phyloP scores from a whole-genome alignment of 768 basidiomycete genomes.

The Boletus rufocinnamomeus region DNA sequence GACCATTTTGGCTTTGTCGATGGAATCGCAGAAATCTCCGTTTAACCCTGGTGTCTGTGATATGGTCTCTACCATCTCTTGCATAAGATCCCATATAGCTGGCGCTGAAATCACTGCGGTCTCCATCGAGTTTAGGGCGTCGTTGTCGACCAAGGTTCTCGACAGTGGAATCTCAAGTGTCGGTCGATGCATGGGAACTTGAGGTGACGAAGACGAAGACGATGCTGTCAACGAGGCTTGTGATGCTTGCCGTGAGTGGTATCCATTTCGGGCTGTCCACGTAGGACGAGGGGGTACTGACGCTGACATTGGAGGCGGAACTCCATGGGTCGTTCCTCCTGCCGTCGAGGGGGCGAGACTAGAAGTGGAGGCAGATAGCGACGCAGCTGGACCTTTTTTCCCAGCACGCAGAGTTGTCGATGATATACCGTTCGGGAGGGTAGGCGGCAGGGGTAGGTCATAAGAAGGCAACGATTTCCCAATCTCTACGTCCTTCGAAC shows the following conservation, averaged over 20 bases:
- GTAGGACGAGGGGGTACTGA: constrained; percentile 18
- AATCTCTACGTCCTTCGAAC: constrained; percentile 86
- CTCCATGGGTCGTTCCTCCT: constrained; percentile 7
- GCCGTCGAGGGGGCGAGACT: constrained; percentile 15
- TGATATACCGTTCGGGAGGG: constrained; percentile 28
- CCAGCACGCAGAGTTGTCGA: constrained; percentile 48
- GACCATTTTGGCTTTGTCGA: constrained; percentile 62
- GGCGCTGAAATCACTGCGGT: constrained; percentile 79
- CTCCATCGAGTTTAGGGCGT: constrained; percentile 77
- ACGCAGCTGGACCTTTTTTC: constrained; percentile 47
- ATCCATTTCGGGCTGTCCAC: constrained; percentile 11
- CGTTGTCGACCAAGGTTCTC: constrained; percentile 70
- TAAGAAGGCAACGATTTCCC: constrained; percentile 79
- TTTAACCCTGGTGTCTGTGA: constrained; percentile 44
- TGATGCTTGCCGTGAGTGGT: constrained; percentile 48
- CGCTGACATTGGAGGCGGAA: constrained; percentile 10
- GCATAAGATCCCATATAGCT: constrained; percentile 79
- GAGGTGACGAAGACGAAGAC: constrained; percentile 39
- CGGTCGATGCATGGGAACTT: constrained; percentile 28
- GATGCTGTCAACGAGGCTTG: constrained; percentile 44
- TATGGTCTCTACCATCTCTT: constrained; percentile 67
- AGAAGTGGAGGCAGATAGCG: constrained; percentile 34
- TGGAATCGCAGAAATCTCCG: constrained; percentile 50
- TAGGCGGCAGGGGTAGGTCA: constrained; percentile 37
- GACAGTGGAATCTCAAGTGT: constrained; percentile 55